Percentiles rank a stretch among this genome's conserved stretches.
These are phyloP conservation scores for Pyrenophora seminiperda DNA, from an alignment of 2,329 filamentous ascomycete species.

Conservation along the genomic window DNA sequence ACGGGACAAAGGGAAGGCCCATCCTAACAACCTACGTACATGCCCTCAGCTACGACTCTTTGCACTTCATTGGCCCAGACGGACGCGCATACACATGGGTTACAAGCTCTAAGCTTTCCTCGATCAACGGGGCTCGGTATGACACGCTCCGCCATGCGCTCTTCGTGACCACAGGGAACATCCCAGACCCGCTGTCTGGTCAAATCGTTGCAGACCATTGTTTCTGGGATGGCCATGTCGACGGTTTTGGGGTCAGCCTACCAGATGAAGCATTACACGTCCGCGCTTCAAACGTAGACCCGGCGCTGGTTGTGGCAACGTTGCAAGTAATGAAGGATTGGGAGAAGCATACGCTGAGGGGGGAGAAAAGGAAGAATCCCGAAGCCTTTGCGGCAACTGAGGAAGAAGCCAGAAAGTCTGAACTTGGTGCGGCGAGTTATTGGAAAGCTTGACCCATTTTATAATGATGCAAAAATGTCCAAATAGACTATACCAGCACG, in stretches of 20 bases:
- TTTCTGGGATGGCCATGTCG: slow-evolving; percentile 40
- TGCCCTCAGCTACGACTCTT: slow-evolving; percentile 39
- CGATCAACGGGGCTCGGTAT: slow-evolving; percentile 31
- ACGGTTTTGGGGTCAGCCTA: slow-evolving; percentile 22
- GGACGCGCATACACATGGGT: slow-evolving; percentile 40
- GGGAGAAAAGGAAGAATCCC: slow-evolving; percentile 26
- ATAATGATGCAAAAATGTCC: no score
- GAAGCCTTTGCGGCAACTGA: slow-evolving; percentile 29
- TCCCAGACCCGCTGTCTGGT: slow-evolving; percentile 39
- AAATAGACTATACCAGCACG: no score
- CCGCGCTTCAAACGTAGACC: slow-evolving; percentile 30
- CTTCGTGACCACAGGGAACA: slow-evolving; percentile 28
- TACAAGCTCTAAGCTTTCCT: slow-evolving; percentile 32
- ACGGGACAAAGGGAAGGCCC: slow-evolving; percentile 14
- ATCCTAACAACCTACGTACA: slow-evolving; percentile 41
- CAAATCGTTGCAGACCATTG: slow-evolving; percentile 45
- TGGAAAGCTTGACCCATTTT: slow-evolving; percentile 31
- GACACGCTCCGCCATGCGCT: slow-evolving; percentile 42
- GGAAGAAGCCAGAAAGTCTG: slow-evolving; percentile 25
- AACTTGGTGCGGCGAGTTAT: slow-evolving; percentile 33
- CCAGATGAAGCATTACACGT: slow-evolving; percentile 42
- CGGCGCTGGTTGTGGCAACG: slow-evolving; percentile 36
- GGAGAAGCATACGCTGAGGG: slow-evolving; percentile 34
- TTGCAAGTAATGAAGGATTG: slow-evolving; percentile 44
- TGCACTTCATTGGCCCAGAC: slow-evolving; percentile 39